Base-by-base conservation (phyloP, 108 stramenopile species). In the Nitzschia palea region DNA sequence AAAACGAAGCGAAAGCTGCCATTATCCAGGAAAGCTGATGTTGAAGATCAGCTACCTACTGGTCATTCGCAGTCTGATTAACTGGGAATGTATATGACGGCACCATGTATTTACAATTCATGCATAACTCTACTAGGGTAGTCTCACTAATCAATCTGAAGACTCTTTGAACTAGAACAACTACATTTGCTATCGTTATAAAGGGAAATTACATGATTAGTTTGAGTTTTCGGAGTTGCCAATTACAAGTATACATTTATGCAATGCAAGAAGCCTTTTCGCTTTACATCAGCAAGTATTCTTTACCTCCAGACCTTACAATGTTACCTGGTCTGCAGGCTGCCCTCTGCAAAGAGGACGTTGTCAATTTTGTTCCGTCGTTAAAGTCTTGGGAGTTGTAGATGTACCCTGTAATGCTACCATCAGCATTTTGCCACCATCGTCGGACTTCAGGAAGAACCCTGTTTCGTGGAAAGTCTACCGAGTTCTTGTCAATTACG, bases 351-450 rank as follows among this genome's bases (percentile, higher is more conserved):
- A 95, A 85, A 23, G 87, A 82, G 18, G 89, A 90, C 33, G 94
- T 95, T 43, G 94, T 91, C 54, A 95, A 88, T 71, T 86, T 80
- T 22, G 86, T 86, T 37, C 90, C 90, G 52, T 61, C 75, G 2
- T 78, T 70, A 85, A 90, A 95, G 34, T 63, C 79, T 34, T 76
- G 73, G 0, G 90, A 86, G 50, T 90, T 90, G 68, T 80, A 78
- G 17, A 95, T 81, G 26, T 63, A 72, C 33, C 94, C 94, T 6
- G 87, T 90, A 32, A 95, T 83, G 8, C 83, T 82, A 8, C 94
- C 94, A 65, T 95, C 86, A 1, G 75, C 27, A 60, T 92, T 90
- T 64, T 91, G 90, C 9, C 30, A 74, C 75, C 86, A 95, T 17
- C 86, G 18, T 12, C 35, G 4, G 5, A 64, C 17, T 48, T 48